Percentiles rank a stretch among this genome's conserved stretches.
These are phyloP conservation scores for Skeletonema marinoi DNA, from an alignment of 108 stramenopile species.

Conservation along the genomic window DNA sequence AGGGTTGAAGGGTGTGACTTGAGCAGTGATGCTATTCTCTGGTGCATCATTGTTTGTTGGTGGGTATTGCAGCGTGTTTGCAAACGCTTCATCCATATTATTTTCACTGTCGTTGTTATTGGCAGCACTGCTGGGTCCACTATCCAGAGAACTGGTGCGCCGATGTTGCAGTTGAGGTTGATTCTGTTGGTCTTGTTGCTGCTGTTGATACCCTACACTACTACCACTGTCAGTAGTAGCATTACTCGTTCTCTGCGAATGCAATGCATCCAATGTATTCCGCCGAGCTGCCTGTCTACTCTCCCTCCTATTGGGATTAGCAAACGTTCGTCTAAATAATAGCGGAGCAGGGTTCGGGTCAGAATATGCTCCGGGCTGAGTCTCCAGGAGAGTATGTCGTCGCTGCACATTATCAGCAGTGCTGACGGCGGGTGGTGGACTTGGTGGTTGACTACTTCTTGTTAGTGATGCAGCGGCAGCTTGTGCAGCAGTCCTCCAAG, in stretches of 20 bases:
- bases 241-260: background rate
- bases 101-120: background rate
- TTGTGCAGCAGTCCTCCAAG: no score
- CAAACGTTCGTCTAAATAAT: background rate
- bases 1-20: background rate
- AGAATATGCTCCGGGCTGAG: background rate
- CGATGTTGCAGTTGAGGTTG: background rate
- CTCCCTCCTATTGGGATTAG: background rate
- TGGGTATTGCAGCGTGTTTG: background rate
- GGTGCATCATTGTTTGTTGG: background rate
- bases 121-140: background rate
- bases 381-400: background rate
- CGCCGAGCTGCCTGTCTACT: background rate
- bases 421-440: background rate
- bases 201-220: background rate
- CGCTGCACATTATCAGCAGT: background rate
- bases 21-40: background rate
- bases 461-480: background rate
- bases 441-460: background rate
- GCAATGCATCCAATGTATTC: background rate
- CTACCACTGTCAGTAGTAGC: background rate
- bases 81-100: background rate
- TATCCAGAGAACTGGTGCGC: background rate
- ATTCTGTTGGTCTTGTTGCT: background rate
- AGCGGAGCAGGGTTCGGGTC: background rate